Percentiles rank a stretch among this genome's conserved stretches.
Conservation (phyloP, 2,329 filamentous ascomycete species). For the Calonectria pseudoreteaudii region DNA sequence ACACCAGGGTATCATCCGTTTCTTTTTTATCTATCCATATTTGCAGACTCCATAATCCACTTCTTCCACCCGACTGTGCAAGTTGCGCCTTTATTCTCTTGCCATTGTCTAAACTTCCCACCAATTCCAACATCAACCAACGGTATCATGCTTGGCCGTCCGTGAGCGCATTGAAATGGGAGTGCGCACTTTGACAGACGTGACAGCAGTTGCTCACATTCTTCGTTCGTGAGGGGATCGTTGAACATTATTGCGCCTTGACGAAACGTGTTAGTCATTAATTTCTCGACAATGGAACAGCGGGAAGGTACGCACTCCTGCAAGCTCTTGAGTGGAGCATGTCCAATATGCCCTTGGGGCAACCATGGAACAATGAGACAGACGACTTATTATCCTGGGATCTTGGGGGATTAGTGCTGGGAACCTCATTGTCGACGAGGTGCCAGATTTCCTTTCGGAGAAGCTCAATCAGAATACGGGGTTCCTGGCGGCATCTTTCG, state of each 20-base stretch:
- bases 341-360: slow-evolving; percentile 81
- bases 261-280: slow-evolving; percentile 11
- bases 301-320: slow-evolving; percentile 63
- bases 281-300: too few relatives aligned
- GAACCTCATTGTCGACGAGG: slow-evolving; percentile 59
- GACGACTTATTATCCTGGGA: slow-evolving; percentile 54
- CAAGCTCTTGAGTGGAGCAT: slow-evolving; percentile 82
- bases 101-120: slow-evolving; percentile 42
- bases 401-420: slow-evolving; percentile 10
- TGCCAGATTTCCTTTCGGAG: slow-evolving; percentile 81
- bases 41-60: slow-evolving; percentile 26
- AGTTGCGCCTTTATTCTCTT: slow-evolving; percentile 27
- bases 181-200: slow-evolving; percentile 74
- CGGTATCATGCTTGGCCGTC: slow-evolving; percentile 74
- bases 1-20: slow-evolving; percentile 14
- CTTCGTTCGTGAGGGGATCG: slow-evolving; percentile 67
- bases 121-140: slow-evolving; percentile 63
- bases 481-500: slow-evolving; percentile 80
- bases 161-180: slow-evolving; percentile 88
- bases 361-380: slow-evolving; percentile 73
- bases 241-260: slow-evolving; percentile 86
- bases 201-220: slow-evolving; percentile 70
- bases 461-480: slow-evolving; percentile 77
- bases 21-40: not conserved
- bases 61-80: slow-evolving; percentile 29